phyloP scores from a whole-genome alignment of 1,284 basidiomycete genomes.

The Apiotrichum gamsii region DNA sequence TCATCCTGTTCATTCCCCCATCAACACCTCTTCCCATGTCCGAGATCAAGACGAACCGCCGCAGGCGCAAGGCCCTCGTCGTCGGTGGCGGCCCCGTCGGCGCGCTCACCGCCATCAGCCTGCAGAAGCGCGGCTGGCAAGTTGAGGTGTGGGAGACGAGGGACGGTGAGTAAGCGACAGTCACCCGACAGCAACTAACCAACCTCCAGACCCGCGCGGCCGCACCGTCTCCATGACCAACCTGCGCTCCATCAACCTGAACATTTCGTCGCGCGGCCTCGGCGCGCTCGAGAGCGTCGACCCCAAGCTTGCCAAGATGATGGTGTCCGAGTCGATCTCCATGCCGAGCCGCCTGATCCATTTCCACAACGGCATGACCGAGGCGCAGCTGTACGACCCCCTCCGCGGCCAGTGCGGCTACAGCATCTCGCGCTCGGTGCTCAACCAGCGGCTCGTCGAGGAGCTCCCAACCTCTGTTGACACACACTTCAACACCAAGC shows the following conservation, averaged over 20 bases:
- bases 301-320: conserved; percentile 63
- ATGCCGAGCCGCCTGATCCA: conserved; percentile 97
- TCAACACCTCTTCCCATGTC: background rate
- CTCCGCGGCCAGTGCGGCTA: conserved; percentile 82
- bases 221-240: conserved; percentile 35
- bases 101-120: conserved; percentile 77
- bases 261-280: conserved; percentile 88
- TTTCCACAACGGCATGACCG: conserved; percentile 59
- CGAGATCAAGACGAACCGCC: background rate
- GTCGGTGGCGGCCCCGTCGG: conserved; percentile 91
- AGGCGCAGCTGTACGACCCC: conserved; percentile 81
- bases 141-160: conserved; percentile 87
- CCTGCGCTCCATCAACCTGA: conserved; percentile 85
- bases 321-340: conserved; percentile 76
- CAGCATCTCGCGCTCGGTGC: conserved; percentile 79
- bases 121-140: conserved; percentile 80
- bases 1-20: too few relatives aligned
- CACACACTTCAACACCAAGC: conserved; percentile 73
- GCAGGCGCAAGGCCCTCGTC: conserved; percentile 47
- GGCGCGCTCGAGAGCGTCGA: conserved; percentile 76
- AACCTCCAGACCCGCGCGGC: conserved; percentile 46
- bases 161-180: conserved; percentile 58
- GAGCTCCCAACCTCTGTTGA: conserved; percentile 57
- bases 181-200: too few relatives aligned
- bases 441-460: conserved; percentile 77